Base-by-base conservation (phyloP, 2,329 filamentous ascomycete species). In the Leptoxyphium fumago region DNA sequence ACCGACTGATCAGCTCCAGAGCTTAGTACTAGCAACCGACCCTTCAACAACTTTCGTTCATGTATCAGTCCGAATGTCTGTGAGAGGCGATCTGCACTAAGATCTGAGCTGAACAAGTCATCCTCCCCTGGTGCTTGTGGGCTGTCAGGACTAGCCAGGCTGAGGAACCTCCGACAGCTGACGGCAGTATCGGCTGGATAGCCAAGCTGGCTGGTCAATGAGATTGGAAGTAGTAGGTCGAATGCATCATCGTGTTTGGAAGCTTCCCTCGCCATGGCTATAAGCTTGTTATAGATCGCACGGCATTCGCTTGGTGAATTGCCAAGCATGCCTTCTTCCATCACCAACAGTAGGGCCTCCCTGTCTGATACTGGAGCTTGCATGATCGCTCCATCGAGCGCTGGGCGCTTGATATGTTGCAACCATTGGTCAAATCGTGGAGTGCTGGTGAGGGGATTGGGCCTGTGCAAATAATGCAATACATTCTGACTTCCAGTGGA, bases 1-100 rank as follows among this genome's bases (percentile, higher is more conserved):
- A 62, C 62, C 43, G 61, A 65, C 54, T 71, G 64, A 53, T 72
- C 69, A 5, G 56, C 61, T 1, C 66, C 69, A 0, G 68, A 70
- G 38, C 66, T 65, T 38, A 72, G 50, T 11, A 67, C 63, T 51
- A 71, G 55, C 42, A 50, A 41, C 32, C 45, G 48, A 17, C 43
- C 41, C 38, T 40, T 48, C 45, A 50, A 43, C 29, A 44, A 69
- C 43, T 41, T 64, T 11, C 56, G 50, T 15, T 56, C 42, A 1
- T 56, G 52, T 32, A 72, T 60, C 49, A 55, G 36, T 40, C 62
- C 64, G 58, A 49, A 47, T 52, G 61, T 42, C 54, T 45, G 26
- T 52, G 51, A 38, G 49, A 55, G 43, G 50, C 60, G 38, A 60
- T 53, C 26, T 57, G 58, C 14, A 52, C 55, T 36, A n/a, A 53